Base-by-base conservation (phyloP, 192 early-diverging fungal species). In the Coemansia sp. region DNA sequence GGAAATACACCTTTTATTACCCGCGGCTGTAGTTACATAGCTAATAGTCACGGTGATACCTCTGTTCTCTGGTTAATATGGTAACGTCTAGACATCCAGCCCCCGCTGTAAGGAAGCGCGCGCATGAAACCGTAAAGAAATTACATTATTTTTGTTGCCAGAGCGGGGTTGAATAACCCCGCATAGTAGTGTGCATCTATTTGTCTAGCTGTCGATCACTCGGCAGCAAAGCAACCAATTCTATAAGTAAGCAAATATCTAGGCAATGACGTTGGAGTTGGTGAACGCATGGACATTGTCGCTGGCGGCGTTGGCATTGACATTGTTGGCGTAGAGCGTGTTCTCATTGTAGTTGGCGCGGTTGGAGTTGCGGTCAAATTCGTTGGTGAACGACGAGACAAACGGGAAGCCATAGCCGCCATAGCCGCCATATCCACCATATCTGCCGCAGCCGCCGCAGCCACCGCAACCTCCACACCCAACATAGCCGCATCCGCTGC, bases 221-320 rank as follows among this genome's bases (percentile, higher is more conserved):
- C 7, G 32, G 32, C 32, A 35, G 32, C 7, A 2, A 51, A 51
- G 24, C 49, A 11, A 22, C n/a, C 49, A 6, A 27, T 62, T 46
- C 32, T 35, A 35, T 7, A 35, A 35, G 32, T 35, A 35, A 35
- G 7, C n/a, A 7, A 5, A 7, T 35, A 7, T 64, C 94, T 94
- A 38, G 90, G 32, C 32, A 89, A 96, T 71, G 12, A 61, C 56
- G 39, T 61, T 60, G 43, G 60, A 59, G 90, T 94, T 68, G 93
- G 94, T 60, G 86, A 97, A 82, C 90, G 92, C 67, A 92, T 96
- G 39, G n/a, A 61, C 22, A n/a, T 57, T 69, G 59, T 46, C 61
- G 59, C 32, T 53, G 38, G 29, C 36, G 1, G n/a, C 14, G 8
- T 59, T 62, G 15, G 47, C 59, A 22, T 56, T 25, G 8, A 54